A percentile compares a stretch with the other conserved stretches of the same genome.
phyloP scores from a whole-genome alignment of 2,329 filamentous ascomycete genomes.

The Claviceps capensis region DNA sequence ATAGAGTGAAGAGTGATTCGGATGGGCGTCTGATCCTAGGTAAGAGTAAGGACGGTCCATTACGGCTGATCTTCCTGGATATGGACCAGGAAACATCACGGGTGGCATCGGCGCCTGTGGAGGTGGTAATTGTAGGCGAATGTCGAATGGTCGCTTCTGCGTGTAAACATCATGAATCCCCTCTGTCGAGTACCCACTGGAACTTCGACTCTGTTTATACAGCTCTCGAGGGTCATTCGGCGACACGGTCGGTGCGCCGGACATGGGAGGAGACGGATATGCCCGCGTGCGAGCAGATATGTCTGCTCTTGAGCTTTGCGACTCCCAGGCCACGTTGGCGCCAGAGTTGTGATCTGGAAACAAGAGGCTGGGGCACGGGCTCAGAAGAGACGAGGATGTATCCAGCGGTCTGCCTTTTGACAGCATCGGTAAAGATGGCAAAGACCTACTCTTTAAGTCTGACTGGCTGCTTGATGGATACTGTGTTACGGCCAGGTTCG shows the following conservation, averaged over 20 bases:
- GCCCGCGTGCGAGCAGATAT: constrained; percentile 42
- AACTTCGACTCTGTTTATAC: constrained; percentile 35
- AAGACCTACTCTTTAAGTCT: constrained; percentile 28
- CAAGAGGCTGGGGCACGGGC: constrained; percentile 44
- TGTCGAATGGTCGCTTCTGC: constrained; percentile 13
- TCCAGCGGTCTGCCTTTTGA: constrained; percentile 30
- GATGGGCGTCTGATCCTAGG: constrained; percentile 12
- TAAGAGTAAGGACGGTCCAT: constrained; percentile 13
- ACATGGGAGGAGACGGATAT: constrained; percentile 64
- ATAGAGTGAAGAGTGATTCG: constrained; percentile 12
- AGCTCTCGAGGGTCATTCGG: constrained; percentile 44
- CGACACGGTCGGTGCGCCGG: constrained; percentile 50
- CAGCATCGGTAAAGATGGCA: constrained; percentile 36
- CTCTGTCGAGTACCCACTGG: constrained; percentile 28
- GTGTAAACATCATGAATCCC: constrained; percentile 35
- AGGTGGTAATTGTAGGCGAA: constrained; percentile 12
- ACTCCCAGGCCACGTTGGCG: constrained; percentile 3
- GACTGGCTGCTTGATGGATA: background rate
- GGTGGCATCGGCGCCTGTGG: constrained; percentile 13
- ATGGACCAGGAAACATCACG: constrained; percentile 5
- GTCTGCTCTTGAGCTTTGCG: constrained; percentile 19
- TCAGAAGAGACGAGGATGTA: constrained; percentile 32
- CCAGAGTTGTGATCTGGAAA: constrained; percentile 39
- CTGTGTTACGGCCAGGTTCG: background rate
- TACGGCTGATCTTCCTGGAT: constrained; percentile 13